Percentiles rank a stretch among this genome's conserved stretches.
These are phyloP conservation scores for Blastobotrys apis DNA, from an alignment of 1,139 yeast genomes.

Conservation along the genomic window DNA sequence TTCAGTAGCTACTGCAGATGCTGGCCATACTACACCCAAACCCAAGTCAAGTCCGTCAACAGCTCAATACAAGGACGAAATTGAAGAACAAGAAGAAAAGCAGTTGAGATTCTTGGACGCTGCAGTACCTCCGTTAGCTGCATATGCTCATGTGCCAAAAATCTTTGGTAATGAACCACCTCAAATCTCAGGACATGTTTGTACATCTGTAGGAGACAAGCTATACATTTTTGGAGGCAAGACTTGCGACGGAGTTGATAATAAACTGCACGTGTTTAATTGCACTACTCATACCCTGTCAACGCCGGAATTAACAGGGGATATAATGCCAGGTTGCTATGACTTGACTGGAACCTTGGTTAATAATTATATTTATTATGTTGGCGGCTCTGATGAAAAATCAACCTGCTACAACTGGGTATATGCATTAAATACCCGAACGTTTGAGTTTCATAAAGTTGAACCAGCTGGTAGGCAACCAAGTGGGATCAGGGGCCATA, in stretches of 20 bases:
- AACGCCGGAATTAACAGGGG: conserved; percentile 19
- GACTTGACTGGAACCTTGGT: conserved; percentile 21
- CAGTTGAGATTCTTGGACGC: background rate
- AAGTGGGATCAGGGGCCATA: conserved; percentile 23
- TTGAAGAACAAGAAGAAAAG: background rate
- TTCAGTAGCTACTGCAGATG: background rate
- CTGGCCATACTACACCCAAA: background rate
- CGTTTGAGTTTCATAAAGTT: conserved; percentile 16
- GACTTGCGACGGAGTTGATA: conserved; percentile 20
- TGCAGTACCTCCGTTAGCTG: conserved; percentile 24
- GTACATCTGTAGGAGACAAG: conserved; percentile 18
- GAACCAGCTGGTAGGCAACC: conserved; percentile 16
- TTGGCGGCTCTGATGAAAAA: conserved; percentile 25
- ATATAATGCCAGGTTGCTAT: conserved; percentile 20
- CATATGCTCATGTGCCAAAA: conserved; percentile 24
- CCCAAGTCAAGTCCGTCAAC: conserved; percentile 2
- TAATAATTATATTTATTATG: conserved; percentile 20
- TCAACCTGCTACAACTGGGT: conserved; percentile 16
- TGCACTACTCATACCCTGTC: conserved; percentile 22
- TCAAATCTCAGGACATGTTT: conserved; percentile 23
- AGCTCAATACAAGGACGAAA: background rate
- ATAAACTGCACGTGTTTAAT: conserved; percentile 23
- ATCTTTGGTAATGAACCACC: conserved; percentile 28
- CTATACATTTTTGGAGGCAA: conserved; percentile 26
- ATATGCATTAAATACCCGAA: conserved; percentile 20